A percentile compares a stretch with the other conserved stretches of the same genome.
Conservation (phyloP, 78 protist species). For the Dictyostelium discoideum region DNA sequence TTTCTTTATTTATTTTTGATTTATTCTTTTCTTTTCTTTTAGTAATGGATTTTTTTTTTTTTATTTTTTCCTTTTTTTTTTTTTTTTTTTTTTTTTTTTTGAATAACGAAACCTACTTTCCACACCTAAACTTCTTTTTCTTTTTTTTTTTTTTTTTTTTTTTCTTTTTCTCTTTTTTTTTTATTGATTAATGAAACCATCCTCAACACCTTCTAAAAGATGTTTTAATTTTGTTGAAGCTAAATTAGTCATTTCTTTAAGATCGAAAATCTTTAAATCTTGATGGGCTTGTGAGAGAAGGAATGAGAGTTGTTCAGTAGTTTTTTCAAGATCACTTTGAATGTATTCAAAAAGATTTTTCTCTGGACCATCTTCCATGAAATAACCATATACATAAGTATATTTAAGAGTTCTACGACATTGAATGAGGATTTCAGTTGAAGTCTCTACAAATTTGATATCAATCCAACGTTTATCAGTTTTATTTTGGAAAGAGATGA, state of each 20-base stretch:
- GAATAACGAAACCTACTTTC: no score
- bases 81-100: neutral
- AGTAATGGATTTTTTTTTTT: neutral
- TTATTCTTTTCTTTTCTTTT: no score
- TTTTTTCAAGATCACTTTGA: conserved; percentile 66
- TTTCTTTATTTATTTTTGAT: neutral
- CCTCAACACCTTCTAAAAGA: conserved; percentile 47
- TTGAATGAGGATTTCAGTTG: conserved; percentile 55
- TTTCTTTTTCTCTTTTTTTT: no score
- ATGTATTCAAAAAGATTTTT: conserved; percentile 74
- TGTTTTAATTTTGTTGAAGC: conserved; percentile 53
- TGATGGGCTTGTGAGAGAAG: conserved; percentile 7
- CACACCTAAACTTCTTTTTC: neutral
- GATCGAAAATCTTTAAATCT: conserved; percentile 16
- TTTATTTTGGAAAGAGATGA: conserved; percentile 35
- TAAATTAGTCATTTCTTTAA: conserved; percentile 57
- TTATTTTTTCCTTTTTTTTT: neutral
- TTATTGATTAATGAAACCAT: conserved; percentile 33
- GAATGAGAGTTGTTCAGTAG: conserved; percentile 77
- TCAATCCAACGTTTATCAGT: conserved; percentile 75
- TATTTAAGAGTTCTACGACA: conserved; percentile 75
- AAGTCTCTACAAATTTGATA: conserved; percentile 28
- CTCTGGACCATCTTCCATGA: conserved; percentile 62
- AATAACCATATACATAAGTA: conserved; percentile 76
- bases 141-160: neutral